Conservation (phyloP, 2,329 filamentous ascomycete species). For the Trichoderma brevicompactum region DNA sequence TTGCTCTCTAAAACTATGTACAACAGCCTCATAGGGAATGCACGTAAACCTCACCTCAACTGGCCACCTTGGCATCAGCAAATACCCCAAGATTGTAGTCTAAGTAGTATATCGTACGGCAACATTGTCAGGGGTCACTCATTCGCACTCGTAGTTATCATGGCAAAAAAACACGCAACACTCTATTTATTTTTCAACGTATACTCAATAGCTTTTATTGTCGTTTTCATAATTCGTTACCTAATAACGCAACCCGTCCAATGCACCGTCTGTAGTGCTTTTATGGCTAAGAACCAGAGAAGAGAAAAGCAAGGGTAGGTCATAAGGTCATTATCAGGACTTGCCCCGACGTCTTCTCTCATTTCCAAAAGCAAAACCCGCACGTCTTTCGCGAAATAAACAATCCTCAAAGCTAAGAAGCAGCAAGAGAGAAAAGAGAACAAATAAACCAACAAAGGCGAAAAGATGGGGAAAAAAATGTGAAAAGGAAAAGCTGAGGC, state of each 20-base stretch:
- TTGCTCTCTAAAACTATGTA: no score
- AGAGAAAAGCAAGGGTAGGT: conserved; percentile 37
- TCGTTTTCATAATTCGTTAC: conserved; percentile 48
- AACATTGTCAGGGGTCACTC: no score
- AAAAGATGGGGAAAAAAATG: background rate
- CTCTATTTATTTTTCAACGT: conserved; percentile 16
- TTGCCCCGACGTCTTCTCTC: conserved; percentile 36
- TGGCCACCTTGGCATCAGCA: no score
- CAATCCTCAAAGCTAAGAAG: conserved; percentile 20
- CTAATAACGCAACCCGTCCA: conserved; percentile 45
- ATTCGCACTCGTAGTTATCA: no score
- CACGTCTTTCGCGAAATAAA: conserved; percentile 24
- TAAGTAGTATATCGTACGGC: no score
- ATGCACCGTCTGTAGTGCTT: conserved; percentile 42
- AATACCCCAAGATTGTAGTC: no score
- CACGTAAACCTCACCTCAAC: no score
- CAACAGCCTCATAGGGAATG: no score
- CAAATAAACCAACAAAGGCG: no score
- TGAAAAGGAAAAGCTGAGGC: conserved; percentile 30
- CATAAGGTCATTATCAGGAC: conserved; percentile 45
- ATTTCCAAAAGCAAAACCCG: conserved; percentile 34
- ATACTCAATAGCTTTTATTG: conserved; percentile 45
- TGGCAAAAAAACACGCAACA: background rate
- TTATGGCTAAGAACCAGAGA: conserved; percentile 35
- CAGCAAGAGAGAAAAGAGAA: conserved; percentile 17